Conservation (phyloP, 257 asterid genomes). For the Forsythia viridissima region DNA sequence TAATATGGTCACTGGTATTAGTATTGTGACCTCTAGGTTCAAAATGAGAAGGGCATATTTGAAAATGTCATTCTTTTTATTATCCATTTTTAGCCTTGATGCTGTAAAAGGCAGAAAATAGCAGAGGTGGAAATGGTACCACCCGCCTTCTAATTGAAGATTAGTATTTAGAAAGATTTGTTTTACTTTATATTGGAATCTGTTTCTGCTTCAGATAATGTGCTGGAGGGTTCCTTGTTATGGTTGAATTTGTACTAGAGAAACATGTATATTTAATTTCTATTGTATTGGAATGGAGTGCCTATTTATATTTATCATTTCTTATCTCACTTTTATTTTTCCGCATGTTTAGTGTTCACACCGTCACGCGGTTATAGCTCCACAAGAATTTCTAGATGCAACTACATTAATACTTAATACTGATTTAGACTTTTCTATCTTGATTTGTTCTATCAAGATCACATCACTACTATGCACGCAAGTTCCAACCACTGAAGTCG, state of each 20-base stretch:
- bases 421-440: no score
- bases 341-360: neutral
- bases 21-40: slow-evolving; percentile 30
- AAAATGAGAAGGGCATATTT: slow-evolving; percentile 42
- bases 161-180: slow-evolving; percentile 7
- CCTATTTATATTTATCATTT: neutral
- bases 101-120: slow-evolving; percentile 21
- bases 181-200: slow-evolving; percentile 10
- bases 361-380: neutral
- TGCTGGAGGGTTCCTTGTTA: neutral
- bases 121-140: slow-evolving; percentile 55
- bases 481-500: no score
- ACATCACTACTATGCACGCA: no score
- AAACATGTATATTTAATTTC: slow-evolving; percentile 33
- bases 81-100: neutral
- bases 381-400: no score
- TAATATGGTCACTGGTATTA: slow-evolving; percentile 35
- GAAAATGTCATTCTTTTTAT: slow-evolving; percentile 26
- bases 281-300: slow-evolving; percentile 35
- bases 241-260: slow-evolving; percentile 24
- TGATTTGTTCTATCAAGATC: no score
- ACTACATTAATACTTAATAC: no score
- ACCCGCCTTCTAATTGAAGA: slow-evolving; percentile 48
- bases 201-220: neutral
- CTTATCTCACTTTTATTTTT: neutral